Conservation (phyloP, 2,329 filamentous ascomycete species). For the Fusarium musae region DNA sequence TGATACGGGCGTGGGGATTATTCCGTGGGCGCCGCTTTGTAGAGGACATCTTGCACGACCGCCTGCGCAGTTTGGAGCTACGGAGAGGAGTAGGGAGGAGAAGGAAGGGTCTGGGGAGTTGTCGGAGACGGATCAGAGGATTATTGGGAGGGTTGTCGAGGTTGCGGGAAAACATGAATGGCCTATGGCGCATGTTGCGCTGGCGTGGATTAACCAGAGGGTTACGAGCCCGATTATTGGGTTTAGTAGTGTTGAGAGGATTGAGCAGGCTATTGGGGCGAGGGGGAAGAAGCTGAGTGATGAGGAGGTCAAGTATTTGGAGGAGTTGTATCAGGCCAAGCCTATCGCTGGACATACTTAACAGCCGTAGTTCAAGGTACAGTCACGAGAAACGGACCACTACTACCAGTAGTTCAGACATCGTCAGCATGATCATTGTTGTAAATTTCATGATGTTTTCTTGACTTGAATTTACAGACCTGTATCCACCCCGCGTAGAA, state of each 20-base stretch:
- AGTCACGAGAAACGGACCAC: not conserved
- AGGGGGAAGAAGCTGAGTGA: slow-evolving; percentile 16
- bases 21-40: slow-evolving; percentile 38
- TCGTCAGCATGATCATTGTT: fast-evolving
- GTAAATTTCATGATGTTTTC: not conserved
- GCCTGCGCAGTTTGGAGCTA: slow-evolving; percentile 13
- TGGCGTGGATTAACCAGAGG: slow-evolving; percentile 27
- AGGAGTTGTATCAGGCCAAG: slow-evolving; percentile 32
- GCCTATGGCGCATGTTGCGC: slow-evolving; percentile 33
- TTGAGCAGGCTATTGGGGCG: slow-evolving; percentile 25
- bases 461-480: not conserved
- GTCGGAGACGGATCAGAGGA: slow-evolving; percentile 17
- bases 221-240: slow-evolving; percentile 31
- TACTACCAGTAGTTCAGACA: fast-evolving
- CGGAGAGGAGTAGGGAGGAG: slow-evolving; percentile 26
- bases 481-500: not conserved
- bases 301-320: slow-evolving; percentile 21
- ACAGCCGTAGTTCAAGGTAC: fast-evolving
- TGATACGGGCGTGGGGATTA: slow-evolving; percentile 41
- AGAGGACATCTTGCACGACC: slow-evolving; percentile 28
- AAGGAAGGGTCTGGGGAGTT: slow-evolving; percentile 22
- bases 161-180: slow-evolving; percentile 11
- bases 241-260: slow-evolving; percentile 31
- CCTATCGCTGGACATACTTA: slow-evolving; percentile 15
- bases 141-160: slow-evolving; percentile 21